Conservation (phyloP, 805 yeast genomes). For the Candida odintsovae region DNA sequence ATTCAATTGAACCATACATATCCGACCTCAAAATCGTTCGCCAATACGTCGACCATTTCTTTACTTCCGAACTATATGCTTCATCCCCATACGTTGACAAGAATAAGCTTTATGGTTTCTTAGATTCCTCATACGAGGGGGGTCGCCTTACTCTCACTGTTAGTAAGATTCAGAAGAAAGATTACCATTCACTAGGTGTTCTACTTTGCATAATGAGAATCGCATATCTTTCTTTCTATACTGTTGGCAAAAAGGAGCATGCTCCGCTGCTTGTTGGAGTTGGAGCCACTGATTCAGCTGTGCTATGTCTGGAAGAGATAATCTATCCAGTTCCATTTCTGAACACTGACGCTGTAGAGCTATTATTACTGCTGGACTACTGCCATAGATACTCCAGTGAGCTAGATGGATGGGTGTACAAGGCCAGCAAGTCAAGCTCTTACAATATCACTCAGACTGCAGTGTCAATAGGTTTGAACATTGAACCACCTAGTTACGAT, state of each 20-base stretch:
- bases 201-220: conserved; percentile 1
- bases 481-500: background rate
- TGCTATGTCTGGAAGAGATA: background rate
- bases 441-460: background rate
- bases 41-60: conserved; percentile 1
- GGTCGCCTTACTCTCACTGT: background rate
- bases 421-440: background rate
- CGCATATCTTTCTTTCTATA: conserved; percentile 1
- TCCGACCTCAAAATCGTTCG: background rate
- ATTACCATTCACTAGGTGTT: background rate
- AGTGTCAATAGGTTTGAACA: background rate
- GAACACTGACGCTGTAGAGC: background rate
- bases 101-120: background rate
- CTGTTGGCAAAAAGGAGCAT: background rate
- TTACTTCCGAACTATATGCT: conserved; percentile 1
- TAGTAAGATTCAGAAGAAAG: background rate
- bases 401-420: background rate
- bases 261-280: background rate
- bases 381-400: background rate
- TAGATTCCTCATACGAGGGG: background rate
- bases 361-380: background rate
- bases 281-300: background rate
- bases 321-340: background rate
- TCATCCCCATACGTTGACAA: background rate
- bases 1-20: background rate